Base-by-base conservation (phyloP, 352 stramenopile genomes). In the Aphanomyces euteiches region DNA sequence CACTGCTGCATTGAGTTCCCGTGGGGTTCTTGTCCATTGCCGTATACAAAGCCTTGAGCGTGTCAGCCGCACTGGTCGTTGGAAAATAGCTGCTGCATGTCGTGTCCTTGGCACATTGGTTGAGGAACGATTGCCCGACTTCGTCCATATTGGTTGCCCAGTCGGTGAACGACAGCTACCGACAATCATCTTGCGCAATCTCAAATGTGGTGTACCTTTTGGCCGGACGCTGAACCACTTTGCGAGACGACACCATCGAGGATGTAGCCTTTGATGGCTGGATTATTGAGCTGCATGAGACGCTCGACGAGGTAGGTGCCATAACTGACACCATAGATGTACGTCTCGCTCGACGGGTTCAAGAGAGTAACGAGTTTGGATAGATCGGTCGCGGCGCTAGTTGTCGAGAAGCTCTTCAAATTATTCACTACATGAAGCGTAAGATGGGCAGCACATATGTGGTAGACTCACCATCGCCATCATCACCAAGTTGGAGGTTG, bases 311-410 rank as follows among this genome's bases (percentile, higher is more conserved):
- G 54, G 72, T 90, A 90, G 47, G 84, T 90, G 74, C 84, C 84
- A 72, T 91, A 91, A 73, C 84, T 91, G 12, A 91, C 78, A 2
- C 84, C 84, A 66, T 91, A 91, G n/a, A 91, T 74, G 41, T 77
- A 77, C 2, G 64, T 63, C 19, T 78, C 53, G 73, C 48, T n/a
- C 17, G 5, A 43, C 3, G 39, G 59, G 19, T 38, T 37, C 36
- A 85, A 53, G 3, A 19, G 39, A 0, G 74, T 28, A 41, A 84
- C 72, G 7, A 83, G 54, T 5, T 58, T 70, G 45, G 48, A 47
- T 2, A 82, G 6, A 61, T 87, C 78, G 34, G 75, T 78, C 7
- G 77, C 75, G 1, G 76, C 80, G 17, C 72, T 86, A 6, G 79
- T 88, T 50, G 77, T 73, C 1, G 78, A 87, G 54, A 83, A 87